These are phyloP conservation scores for Fusarium chuoi DNA, from an alignment of 2,329 filamentous ascomycete genomes.

Conservation along the genomic window DNA sequence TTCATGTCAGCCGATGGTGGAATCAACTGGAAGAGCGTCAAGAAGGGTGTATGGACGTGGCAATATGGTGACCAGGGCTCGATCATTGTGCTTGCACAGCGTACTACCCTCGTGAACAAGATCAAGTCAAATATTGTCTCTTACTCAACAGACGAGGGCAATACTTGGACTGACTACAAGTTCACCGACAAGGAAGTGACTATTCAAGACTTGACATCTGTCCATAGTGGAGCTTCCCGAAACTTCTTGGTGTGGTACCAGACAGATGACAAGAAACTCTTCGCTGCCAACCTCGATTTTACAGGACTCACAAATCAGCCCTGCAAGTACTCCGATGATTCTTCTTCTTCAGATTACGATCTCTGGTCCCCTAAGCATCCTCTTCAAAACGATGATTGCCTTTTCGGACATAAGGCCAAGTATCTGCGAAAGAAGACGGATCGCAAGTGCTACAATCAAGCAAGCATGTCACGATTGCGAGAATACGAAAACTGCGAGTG, in stretches of 20 bases:
- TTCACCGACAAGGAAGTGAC: conserved; percentile 78
- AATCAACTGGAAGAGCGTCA: conserved; percentile 84
- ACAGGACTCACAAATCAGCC: conserved; percentile 77
- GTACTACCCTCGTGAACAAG: conserved; percentile 72
- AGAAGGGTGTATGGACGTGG: conserved; percentile 91
- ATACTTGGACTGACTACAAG: conserved; percentile 78
- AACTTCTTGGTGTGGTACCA: conserved; percentile 93
- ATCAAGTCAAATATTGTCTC: conserved; percentile 75
- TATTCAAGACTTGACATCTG: conserved; percentile 84
- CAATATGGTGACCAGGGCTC: conserved; percentile 96
- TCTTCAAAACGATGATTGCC: conserved; percentile 78
- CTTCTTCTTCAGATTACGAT: conserved; percentile 74
- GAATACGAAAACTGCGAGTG: conserved; percentile 84
- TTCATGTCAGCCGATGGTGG: conserved; percentile 95
- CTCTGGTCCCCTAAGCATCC: conserved; percentile 91
- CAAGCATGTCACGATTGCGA: conserved; percentile 76
- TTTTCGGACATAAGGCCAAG: conserved; percentile 90
- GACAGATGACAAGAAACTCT: conserved; percentile 63
- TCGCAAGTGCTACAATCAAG: conserved; percentile 83
- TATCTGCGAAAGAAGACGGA: conserved; percentile 92
- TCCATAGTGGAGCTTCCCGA: conserved; percentile 87
- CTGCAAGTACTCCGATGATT: conserved; percentile 75
- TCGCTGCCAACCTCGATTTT: conserved; percentile 90
- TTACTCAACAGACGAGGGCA: conserved; percentile 85
- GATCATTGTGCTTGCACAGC: conserved; percentile 86